Conservation (phyloP, 2,329 filamentous ascomycete genomes). For the Calonectria ilicicola region DNA sequence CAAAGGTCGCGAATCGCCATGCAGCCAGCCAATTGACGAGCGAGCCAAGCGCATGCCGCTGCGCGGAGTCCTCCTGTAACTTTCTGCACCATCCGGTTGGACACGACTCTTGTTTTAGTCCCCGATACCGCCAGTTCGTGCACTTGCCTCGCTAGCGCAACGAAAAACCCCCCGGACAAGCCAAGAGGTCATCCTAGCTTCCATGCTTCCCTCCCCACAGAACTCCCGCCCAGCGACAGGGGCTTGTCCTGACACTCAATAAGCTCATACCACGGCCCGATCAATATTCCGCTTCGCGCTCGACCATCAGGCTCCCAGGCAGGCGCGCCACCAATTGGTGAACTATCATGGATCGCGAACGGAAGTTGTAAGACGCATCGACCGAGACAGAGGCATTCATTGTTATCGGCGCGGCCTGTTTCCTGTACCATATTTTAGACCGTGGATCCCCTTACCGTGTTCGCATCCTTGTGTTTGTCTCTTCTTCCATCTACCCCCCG, state of each 20-base stretch:
- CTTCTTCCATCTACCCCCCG: background rate
- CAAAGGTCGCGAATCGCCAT: background rate
- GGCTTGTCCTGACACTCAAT: background rate
- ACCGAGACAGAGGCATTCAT: background rate
- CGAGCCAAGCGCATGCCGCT: conserved; percentile 26
- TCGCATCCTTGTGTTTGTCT: background rate
- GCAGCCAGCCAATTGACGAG: conserved; percentile 17
- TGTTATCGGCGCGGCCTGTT: background rate
- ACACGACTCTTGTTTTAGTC: background rate
- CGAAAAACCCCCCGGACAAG: background rate
- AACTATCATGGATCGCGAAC: conserved; percentile 5
- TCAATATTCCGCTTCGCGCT: conserved; percentile 20
- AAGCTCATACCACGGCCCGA: conserved; percentile 4
- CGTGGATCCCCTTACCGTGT: background rate
- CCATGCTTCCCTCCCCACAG: conserved; percentile 10
- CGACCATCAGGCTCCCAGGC: conserved; percentile 12
- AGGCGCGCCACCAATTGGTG: conserved; percentile 13
- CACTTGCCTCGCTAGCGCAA: conserved; percentile 6
- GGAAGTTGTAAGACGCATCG: conserved; percentile 7
- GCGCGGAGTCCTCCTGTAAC: background rate
- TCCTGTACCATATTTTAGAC: conserved; percentile 10
- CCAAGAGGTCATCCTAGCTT: conserved; percentile 3
- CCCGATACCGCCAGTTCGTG: conserved; percentile 30
- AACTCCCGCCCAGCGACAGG: background rate
- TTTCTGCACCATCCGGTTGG: conserved; percentile 14